Evolutionary conservation across 2,329 filamentous ascomycete genomes (phyloP).

Genomic region (Cytospora piceae): DNA sequence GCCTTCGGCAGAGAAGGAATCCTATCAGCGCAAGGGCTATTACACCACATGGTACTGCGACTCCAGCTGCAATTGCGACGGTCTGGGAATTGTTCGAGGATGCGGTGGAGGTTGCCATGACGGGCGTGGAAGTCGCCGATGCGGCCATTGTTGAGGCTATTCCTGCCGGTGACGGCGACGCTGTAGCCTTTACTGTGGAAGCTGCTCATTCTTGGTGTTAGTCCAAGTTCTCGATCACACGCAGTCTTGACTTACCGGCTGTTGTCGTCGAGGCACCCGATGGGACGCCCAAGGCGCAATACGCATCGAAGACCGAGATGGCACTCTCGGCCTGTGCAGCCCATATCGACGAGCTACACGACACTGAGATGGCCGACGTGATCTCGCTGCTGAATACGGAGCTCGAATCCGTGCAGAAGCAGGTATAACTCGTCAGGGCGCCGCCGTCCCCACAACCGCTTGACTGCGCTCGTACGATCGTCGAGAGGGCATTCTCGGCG

Average conservation of each 20-base stretch:
- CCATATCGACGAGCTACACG: slow-evolving; percentile 14
- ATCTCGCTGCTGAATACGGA: slow-evolving; percentile 24
- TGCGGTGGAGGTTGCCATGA: neutral
- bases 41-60: slow-evolving; percentile 4
- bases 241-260: slow-evolving; percentile 15
- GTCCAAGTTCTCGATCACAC: neutral
- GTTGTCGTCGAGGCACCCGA: neutral
- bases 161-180: slow-evolving; percentile 1
- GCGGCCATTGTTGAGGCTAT: slow-evolving; percentile 13
- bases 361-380: slow-evolving; percentile 15
- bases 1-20: slow-evolving; percentile 17
- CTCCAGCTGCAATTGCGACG: slow-evolving; percentile 3
- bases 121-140: slow-evolving; percentile 11
- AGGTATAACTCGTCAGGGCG: slow-evolving; percentile 29
- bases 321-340: slow-evolving; percentile 14
- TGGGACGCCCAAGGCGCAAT: slow-evolving; percentile 10
- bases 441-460: slow-evolving; percentile 31
- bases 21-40: slow-evolving; percentile 10
- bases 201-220: slow-evolving; percentile 6
- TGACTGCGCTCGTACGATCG: slow-evolving; percentile 30
- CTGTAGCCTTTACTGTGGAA: slow-evolving; percentile 5
- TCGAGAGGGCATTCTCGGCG: slow-evolving; percentile 29
- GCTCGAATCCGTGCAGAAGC: slow-evolving; percentile 30
- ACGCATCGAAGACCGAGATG: slow-evolving; percentile 18
- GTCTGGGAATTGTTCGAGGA: neutral